Percentiles rank a stretch among this genome's conserved stretches.
These are phyloP conservation scores for Fraxinus excelsior DNA, from an alignment of 257 asterid genomes.

Conservation along the genomic window DNA sequence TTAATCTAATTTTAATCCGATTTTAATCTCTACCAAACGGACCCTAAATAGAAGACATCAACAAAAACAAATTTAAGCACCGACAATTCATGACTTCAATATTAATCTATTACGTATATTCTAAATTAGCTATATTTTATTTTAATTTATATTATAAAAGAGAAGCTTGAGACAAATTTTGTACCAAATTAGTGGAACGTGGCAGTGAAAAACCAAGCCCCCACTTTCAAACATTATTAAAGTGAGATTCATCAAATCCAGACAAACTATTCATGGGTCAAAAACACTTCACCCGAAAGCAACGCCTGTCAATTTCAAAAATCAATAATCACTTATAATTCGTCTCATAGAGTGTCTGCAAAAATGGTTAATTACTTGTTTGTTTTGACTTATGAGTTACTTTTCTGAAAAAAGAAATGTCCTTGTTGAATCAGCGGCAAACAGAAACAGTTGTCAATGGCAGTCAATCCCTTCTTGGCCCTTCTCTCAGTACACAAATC, in stretches of 20 bases:
- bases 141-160: background rate
- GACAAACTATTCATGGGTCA: background rate
- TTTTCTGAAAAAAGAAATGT: background rate
- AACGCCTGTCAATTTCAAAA: slow-evolving; percentile 17
- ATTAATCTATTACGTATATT: background rate
- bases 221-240: slow-evolving; percentile 27
- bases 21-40: too few relatives aligned
- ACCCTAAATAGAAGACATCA: too few relatives aligned
- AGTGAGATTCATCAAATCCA: slow-evolving; percentile 24
- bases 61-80: too few relatives aligned
- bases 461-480: background rate
- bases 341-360: slow-evolving; percentile 4
- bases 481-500: slow-evolving; percentile 4
- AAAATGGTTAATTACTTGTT: background rate
- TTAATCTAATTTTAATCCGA: too few relatives aligned
- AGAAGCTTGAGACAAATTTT: background rate
- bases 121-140: background rate
- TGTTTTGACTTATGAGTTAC: background rate
- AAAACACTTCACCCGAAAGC: slow-evolving; percentile 24
- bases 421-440: slow-evolving; percentile 16
- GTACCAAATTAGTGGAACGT: background rate
- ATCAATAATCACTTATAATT: slow-evolving; percentile 20
- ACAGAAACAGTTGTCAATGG: slow-evolving; percentile 16
- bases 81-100: background rate
- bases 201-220: background rate